Base-by-base conservation (phyloP, 345 rosid species). In the Salix exigua region DNA sequence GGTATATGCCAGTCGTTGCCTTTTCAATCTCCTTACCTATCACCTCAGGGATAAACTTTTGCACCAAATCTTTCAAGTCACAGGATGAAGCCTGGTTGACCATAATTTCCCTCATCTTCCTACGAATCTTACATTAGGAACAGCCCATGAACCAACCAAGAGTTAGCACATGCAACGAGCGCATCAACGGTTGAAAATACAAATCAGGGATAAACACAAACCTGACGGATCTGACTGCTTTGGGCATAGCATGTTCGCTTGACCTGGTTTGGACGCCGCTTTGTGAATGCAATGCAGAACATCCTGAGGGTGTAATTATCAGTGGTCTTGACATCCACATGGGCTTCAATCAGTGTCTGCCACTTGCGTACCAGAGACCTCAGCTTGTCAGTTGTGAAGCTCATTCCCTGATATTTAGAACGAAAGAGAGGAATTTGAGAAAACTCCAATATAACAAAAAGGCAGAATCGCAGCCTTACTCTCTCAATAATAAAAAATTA, bases 21-120 rank as follows among this genome's bases (percentile, higher is more conserved):
- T 80, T 80, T 76, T 80, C 83, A 75, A 80, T 80, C 65, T 80
- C 83, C 67, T 70, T 80, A 7, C 83, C 83, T 6, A 80, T 80
- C 53, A 35, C 23, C 75, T 80, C 83, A 6, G 79, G 83, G 28
- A 80, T 75, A 40, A 80, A 80, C 69, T 80, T 80, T 4, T 69
- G 44, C 1, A 80, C 83, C 79, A 80, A 40, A 17, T 80, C 83
- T 55, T 80, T 80, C 40, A 80, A 46, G 58, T 81, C 84, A 64
- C 80, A 77, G 2, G 84, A 73, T 25, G 81, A 21, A 8, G 84
- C 80, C 60, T 81, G 84, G 13, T 50, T 60, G 19, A 73, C 21
- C 84, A 81, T 77, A 25, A 81, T 77, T 63, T 81, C 84, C 66
- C 72, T 77, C 84, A 81, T 81, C 84, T 81, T 81, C 44, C 80